Evolutionary conservation across 2,329 filamentous ascomycete species (phyloP).

Genomic region (Parastagonospora nodorum): DNA sequence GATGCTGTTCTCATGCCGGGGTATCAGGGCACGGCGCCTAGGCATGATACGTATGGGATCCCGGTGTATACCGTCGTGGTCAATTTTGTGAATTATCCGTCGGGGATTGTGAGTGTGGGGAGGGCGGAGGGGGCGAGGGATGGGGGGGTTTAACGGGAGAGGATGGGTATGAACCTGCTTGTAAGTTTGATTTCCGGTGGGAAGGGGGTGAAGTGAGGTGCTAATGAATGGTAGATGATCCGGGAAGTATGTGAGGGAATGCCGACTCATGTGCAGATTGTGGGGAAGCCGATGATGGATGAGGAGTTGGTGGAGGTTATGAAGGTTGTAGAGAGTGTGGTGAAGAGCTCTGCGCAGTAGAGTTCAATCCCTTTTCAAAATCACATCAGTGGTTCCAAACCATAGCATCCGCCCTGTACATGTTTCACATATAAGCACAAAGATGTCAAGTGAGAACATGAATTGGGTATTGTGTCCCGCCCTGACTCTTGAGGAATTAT

Average conservation of each 20-base stretch:
- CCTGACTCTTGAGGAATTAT: not conserved
- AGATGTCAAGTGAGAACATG: too few relatives aligned
- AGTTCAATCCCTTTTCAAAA: too few relatives aligned
- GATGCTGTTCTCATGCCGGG: conserved; percentile 58
- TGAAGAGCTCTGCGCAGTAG: conserved; percentile 1
- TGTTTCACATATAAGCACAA: too few relatives aligned
- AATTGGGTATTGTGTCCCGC: conserved; percentile 15
- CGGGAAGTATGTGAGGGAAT: conserved; percentile 49
- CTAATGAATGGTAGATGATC: conserved; percentile 45
- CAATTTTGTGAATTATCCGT: conserved; percentile 61
- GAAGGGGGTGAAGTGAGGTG: not conserved
- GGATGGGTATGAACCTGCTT: conserved; percentile 45
- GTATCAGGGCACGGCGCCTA: conserved; percentile 57
- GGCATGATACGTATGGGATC: conserved; percentile 57
- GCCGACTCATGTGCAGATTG: conserved; percentile 55
- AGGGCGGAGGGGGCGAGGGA: conserved; percentile 40
- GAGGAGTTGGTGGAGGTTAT: conserved; percentile 51
- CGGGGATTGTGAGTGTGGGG: conserved; percentile 55
- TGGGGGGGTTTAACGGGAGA: too few relatives aligned
- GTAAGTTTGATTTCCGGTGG: conserved; percentile 23
- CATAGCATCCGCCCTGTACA: too few relatives aligned
- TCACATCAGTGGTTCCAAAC: too few relatives aligned
- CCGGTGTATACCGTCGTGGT: conserved; percentile 56
- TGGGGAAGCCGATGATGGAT: conserved; percentile 54
- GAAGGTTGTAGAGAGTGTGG: conserved; percentile 34